Evolutionary conservation across 768 basidiomycete species (phyloP).

Genomic region (Auriscalpium orientale): DNA sequence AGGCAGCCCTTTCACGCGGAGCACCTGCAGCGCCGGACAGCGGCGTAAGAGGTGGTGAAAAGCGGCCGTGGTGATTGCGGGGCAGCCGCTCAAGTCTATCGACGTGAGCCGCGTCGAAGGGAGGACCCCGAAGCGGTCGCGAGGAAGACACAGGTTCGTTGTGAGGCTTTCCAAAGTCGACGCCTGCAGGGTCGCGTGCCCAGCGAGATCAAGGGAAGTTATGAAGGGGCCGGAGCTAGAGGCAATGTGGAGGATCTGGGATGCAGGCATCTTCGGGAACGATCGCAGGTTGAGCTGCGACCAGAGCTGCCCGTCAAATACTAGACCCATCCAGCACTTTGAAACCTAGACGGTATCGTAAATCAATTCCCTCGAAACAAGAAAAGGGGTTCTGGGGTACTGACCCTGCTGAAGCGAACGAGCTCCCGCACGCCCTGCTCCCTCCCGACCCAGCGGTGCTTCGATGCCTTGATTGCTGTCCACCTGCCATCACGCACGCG

Average conservation of each 20-base stretch:
- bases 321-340: constrained; percentile 64
- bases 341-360: constrained; percentile 50
- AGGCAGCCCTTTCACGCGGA: constrained; percentile 61
- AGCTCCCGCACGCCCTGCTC: constrained; percentile 72
- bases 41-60: constrained; percentile 63
- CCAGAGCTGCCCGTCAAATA: constrained; percentile 89
- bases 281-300: constrained; percentile 49
- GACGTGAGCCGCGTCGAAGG: constrained; percentile 60
- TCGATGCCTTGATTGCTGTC: constrained; percentile 54
- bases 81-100: constrained; percentile 71
- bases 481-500: constrained; percentile 41
- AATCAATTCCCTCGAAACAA: background rate
- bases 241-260: constrained; percentile 46
- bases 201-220: constrained; percentile 50
- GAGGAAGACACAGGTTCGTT: constrained; percentile 43
- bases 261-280: constrained; percentile 49
- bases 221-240: constrained; percentile 58
- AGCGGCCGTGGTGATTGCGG: constrained; percentile 51
- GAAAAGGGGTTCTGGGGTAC: constrained; percentile 19
- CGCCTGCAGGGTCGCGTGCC: constrained; percentile 46
- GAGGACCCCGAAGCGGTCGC: constrained; percentile 25
- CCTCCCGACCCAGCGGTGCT: constrained; percentile 67
- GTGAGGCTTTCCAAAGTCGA: constrained; percentile 45
- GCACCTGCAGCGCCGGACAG: constrained; percentile 48
- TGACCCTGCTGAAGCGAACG: constrained; percentile 71